Base-by-base conservation (phyloP, 805 yeast species). In the Limtongozyma cylindracea region DNA sequence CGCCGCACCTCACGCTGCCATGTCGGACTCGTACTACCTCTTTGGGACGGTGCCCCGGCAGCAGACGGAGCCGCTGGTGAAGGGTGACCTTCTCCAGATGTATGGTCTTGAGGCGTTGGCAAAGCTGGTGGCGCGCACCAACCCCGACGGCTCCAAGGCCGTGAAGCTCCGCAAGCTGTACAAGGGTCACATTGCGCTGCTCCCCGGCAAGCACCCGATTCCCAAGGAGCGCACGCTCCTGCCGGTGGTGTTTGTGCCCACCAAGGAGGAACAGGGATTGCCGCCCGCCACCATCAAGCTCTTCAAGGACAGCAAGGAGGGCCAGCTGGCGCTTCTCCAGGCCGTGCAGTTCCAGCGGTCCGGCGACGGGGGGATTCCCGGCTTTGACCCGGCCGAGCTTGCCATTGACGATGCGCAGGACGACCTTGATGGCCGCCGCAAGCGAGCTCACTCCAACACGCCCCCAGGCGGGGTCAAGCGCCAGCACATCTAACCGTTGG, bases 91-190 rank as follows among this genome's bases (percentile, higher is more conserved):
- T 23, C 56, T 80, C 11, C 47, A 61, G 13, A 41, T 72, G 10
- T 88, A 78, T 33, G 68, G 67, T 2, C 45, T 88, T 19, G 58
- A 60, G 18, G 57, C 55, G 2, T 47, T 82, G 9, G 74, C 93
- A 1, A 53, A 61, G 24, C 68, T 91, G 3, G 70, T 88, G 19
- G 92, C 94, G 2, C 59, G 98, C 36, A 58, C 70, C 8, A 80
- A 76, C 34, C 69, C 78, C 3, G 91, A 72, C 34, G 93, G 94
- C 0, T 60, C 88, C 1, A 80, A 76, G 32, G 94, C 93, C 24
- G 80, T 80, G 18, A 88, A 88, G 45, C 57, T 88, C 24, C 59
- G 98, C 34, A 88, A 88, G 45, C 78, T 95, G 0, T 88, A 88
- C 47, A 88, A 88, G 42, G 80, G 82, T 30, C 96, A 84, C 39